Conservation (phyloP, 2,329 filamentous ascomycete species). For the Clonostachys sp. region DNA sequence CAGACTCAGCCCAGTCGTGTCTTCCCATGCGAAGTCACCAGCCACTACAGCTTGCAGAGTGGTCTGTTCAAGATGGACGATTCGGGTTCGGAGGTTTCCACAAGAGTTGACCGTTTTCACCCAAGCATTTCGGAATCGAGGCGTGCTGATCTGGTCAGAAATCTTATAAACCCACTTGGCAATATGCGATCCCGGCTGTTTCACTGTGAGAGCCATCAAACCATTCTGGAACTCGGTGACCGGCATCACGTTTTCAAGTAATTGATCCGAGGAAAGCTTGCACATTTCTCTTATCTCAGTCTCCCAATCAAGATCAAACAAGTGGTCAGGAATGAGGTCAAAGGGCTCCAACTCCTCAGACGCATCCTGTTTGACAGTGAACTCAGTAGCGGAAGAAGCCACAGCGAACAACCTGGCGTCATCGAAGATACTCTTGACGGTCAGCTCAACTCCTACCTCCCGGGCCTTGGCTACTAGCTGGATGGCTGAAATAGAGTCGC, state of each 20-base stretch:
- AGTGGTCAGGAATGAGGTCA: neutral
- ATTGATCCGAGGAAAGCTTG: neutral
- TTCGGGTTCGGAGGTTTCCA: constrained; percentile 3
- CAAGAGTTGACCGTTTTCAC: constrained; percentile 1
- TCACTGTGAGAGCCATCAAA: constrained; percentile 22
- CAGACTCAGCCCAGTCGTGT: neutral
- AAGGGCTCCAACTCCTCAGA: neutral
- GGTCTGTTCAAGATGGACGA: neutral
- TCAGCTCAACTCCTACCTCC: constrained; percentile 3
- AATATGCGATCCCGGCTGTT: constrained; percentile 23
- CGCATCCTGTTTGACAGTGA: neutral
- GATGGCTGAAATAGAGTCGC: constrained; percentile 30
- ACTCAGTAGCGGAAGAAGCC: neutral
- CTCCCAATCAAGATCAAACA: neutral
- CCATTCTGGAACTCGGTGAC: constrained; percentile 8
- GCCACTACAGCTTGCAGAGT: neutral
- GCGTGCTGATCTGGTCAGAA: constrained; percentile 6
- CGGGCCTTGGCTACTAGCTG: constrained; percentile 2
- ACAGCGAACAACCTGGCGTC: constrained; percentile 1
- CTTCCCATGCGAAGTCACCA: neutral
- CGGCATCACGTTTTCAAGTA: constrained; percentile 1
- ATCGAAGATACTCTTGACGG: constrained; percentile 8
- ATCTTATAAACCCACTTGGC: constrained; percentile 6
- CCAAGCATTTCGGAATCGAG: constrained; percentile 18
- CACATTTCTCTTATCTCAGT: neutral